Evolutionary conservation across 306 rosid genomes (phyloP).

Genomic region (Castanospermum australe): DNA sequence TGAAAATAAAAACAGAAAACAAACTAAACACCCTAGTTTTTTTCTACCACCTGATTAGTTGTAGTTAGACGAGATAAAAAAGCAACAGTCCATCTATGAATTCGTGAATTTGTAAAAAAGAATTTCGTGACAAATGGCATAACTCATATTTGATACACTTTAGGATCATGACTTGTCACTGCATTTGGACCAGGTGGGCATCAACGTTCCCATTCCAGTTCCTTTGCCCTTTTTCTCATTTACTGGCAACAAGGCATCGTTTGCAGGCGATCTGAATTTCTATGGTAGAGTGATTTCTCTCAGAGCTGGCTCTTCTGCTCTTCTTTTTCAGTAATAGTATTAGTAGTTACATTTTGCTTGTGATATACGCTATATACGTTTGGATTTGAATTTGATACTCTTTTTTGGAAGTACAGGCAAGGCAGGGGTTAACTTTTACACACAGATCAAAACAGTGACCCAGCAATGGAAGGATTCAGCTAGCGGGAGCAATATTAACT

Average conservation of each 20-base stretch:
- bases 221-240: slow-evolving; percentile 94
- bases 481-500: slow-evolving; percentile 43
- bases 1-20: too few relatives aligned
- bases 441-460: slow-evolving; percentile 65
- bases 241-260: slow-evolving; percentile 89
- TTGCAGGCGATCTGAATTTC: slow-evolving; percentile 88
- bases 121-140: too few relatives aligned
- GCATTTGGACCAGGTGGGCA: slow-evolving; percentile 68
- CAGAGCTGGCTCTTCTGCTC: background rate
- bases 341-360: background rate
- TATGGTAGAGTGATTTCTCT: slow-evolving; percentile 52
- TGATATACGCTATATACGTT: background rate
- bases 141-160: too few relatives aligned
- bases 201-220: slow-evolving; percentile 94
- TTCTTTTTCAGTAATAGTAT: background rate
- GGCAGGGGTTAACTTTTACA: slow-evolving; percentile 78
- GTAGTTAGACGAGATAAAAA: too few relatives aligned
- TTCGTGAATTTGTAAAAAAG: too few relatives aligned
- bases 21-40: too few relatives aligned
- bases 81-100: too few relatives aligned
- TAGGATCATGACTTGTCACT: slow-evolving; percentile 16
- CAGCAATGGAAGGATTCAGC: slow-evolving; percentile 70
- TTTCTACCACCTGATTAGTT: too few relatives aligned
- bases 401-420: slow-evolving; percentile 57
- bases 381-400: slow-evolving; percentile 9